Evolutionary conservation across 1,284 basidiomycete species (phyloP).

Genomic region (Rhodotorula sp.): DNA sequence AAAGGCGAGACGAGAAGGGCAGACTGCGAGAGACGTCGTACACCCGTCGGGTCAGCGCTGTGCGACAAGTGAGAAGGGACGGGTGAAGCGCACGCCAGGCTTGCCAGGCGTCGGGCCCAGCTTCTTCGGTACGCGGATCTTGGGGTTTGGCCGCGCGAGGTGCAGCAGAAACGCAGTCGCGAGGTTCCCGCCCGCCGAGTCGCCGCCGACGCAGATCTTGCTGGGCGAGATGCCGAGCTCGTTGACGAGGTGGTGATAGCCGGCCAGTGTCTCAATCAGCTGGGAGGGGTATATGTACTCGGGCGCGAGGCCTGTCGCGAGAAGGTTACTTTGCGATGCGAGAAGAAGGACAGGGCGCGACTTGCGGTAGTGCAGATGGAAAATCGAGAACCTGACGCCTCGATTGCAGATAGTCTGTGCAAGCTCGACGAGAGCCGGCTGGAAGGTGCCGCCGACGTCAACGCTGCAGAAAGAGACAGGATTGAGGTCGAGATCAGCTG

Average conservation of each 20-base stretch:
- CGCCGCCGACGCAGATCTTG: slow-evolving; percentile 66
- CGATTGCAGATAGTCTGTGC: slow-evolving; percentile 9
- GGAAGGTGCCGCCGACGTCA: slow-evolving; percentile 12
- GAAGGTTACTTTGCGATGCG: not conserved
- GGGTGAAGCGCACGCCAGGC: slow-evolving; percentile 7
- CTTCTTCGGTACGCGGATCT: slow-evolving; percentile 6
- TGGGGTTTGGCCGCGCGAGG: slow-evolving; percentile 22
- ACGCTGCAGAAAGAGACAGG: not conserved
- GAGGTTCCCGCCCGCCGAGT: slow-evolving; percentile 71
- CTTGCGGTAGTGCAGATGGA: slow-evolving; percentile 28
- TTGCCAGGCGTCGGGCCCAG: slow-evolving; percentile 4
- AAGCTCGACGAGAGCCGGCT: slow-evolving; percentile 11
- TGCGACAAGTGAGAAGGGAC: not conserved
- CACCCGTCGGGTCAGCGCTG: too few relatives aligned
- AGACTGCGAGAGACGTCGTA: not conserved
- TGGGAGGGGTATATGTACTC: slow-evolving; percentile 57
- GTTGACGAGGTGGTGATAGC: slow-evolving; percentile 63
- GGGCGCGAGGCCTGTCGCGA: slow-evolving; percentile 15
- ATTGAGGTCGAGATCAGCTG: too few relatives aligned
- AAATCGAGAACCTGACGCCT: slow-evolving; percentile 18
- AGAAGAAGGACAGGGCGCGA: too few relatives aligned
- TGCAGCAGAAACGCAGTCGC: slow-evolving; percentile 42
- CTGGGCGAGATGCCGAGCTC: slow-evolving; percentile 56
- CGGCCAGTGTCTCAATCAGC: slow-evolving; percentile 64
- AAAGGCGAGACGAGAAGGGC: slow-evolving; percentile 19